Percentiles rank a stretch among this genome's conserved stretches.
These are phyloP conservation scores for Kodamaea jinghongensis DNA, from an alignment of 805 yeast genomes.

Conservation along the genomic window DNA sequence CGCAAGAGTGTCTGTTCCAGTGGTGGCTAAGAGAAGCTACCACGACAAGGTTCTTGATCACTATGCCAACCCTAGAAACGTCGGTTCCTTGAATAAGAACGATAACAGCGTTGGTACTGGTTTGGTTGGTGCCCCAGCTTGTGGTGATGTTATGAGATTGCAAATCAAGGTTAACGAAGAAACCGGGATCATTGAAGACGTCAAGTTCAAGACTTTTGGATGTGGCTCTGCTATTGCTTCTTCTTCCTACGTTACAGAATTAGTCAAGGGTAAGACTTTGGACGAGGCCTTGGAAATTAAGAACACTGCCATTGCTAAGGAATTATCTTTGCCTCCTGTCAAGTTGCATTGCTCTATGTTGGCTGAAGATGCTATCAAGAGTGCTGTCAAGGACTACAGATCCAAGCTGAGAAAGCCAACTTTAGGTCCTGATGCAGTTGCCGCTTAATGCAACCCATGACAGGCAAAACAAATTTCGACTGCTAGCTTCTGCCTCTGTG, in stretches of 20 bases:
- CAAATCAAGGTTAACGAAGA: constrained; percentile 91
- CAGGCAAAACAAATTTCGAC: no score
- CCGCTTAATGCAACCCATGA: constrained; percentile 2
- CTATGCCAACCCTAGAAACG: constrained; percentile 94
- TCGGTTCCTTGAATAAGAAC: constrained; percentile 84
- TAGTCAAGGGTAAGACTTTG: constrained; percentile 89
- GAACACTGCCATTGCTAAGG: constrained; percentile 93
- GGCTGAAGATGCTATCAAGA: constrained; percentile 98
- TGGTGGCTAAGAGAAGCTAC: constrained; percentile 42
- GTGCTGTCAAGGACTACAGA: constrained; percentile 93
- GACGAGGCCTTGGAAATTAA: constrained; percentile 93
- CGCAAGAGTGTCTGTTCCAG: constrained; percentile 7
- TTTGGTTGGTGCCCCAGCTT: constrained; percentile 97
- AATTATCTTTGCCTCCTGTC: constrained; percentile 92
- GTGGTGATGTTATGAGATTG: constrained; percentile 98
- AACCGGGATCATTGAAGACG: constrained; percentile 90
- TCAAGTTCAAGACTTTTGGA: constrained; percentile 98
- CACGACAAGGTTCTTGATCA: constrained; percentile 95
- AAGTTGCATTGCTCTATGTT: constrained; percentile 97
- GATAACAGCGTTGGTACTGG: constrained; percentile 88
- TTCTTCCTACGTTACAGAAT: constrained; percentile 89
- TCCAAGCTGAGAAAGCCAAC: constrained; percentile 63
- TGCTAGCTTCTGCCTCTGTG: no score
- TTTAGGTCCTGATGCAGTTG: constrained; percentile 38
- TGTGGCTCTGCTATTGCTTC: constrained; percentile 98